Percentiles rank a stretch among this genome's conserved stretches.
These are phyloP conservation scores for Rhexocercosporidium sp. DNA, from an alignment of 2,329 filamentous ascomycete species.

Conservation along the genomic window DNA sequence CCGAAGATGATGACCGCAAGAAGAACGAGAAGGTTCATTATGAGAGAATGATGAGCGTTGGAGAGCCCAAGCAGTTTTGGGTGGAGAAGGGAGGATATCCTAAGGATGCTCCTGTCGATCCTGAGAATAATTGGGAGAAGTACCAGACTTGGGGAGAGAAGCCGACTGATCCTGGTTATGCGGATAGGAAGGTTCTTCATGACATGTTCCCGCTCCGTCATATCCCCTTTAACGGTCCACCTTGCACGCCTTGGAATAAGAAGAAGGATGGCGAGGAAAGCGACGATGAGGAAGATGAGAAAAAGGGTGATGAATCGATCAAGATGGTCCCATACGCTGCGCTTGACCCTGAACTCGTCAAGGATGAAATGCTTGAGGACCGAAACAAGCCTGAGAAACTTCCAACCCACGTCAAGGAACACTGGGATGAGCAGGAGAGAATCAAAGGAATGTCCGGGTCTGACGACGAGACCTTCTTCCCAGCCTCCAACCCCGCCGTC, in stretches of 20 bases:
- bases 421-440: constrained; percentile 9
- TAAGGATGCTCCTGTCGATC: not conserved
- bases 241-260: not conserved
- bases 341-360: not conserved
- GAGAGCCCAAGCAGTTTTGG: not conserved
- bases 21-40: not conserved
- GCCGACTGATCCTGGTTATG: not conserved
- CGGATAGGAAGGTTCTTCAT: not conserved
- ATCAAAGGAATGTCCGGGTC: not conserved
- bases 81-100: not conserved
- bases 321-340: not conserved
- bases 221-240: constrained; percentile 3
- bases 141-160: constrained; percentile 8
- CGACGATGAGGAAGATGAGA: not conserved
- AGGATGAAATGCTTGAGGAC: not conserved
- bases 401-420: not conserved
- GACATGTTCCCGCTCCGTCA: not conserved
- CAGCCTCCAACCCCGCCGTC: not conserved
- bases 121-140: constrained; percentile 3
- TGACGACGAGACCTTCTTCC: constrained; percentile 7
- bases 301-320: not conserved
- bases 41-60: not conserved
- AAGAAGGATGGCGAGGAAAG: not conserved
- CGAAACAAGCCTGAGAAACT: not conserved
- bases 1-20: not conserved